Conservation (phyloP, 345 rosid genomes). For the Erucastrum elatum region DNA sequence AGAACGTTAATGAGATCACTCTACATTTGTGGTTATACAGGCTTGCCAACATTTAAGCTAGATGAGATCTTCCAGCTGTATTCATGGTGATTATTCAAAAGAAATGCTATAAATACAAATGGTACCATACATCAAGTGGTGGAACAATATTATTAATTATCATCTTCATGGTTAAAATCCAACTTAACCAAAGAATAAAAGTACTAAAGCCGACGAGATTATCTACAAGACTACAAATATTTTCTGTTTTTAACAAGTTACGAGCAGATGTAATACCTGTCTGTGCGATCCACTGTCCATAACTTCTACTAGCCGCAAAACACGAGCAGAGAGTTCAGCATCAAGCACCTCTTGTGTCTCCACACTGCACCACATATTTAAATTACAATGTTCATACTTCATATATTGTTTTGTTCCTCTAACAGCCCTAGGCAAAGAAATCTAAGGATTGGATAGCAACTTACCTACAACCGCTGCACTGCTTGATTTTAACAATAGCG, state of each 20-base stretch:
- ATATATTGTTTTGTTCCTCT: conserved; percentile 23
- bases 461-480: conserved; percentile 90
- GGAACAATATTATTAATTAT: background rate
- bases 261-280: conserved; percentile 55
- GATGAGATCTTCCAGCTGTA: conserved; percentile 7
- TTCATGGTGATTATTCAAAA: background rate
- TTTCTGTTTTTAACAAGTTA: background rate
- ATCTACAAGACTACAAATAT: background rate
- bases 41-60: conserved; percentile 1
- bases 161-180: conserved; percentile 15
- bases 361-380: conserved; percentile 54
- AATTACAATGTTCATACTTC: conserved; percentile 9
- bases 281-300: conserved; percentile 87
- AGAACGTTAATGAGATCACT: background rate
- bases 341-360: conserved; percentile 97
- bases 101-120: conserved; percentile 8
- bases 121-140: conserved; percentile 13
- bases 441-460: background rate
- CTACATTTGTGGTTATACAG: conserved; percentile 6
- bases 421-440: conserved; percentile 22
- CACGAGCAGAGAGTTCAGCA: conserved; percentile 99
- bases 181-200: conserved; percentile 13
- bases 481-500: conserved; percentile 86
- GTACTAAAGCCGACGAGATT: conserved; percentile 2
- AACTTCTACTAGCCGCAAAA: conserved; percentile 84